Evolutionary conservation across 495 filamentous ascomycete genomes (phyloP), one percentile per base, ranked within the genome.

Genomic region (Aspergillus cristatus): DNA sequence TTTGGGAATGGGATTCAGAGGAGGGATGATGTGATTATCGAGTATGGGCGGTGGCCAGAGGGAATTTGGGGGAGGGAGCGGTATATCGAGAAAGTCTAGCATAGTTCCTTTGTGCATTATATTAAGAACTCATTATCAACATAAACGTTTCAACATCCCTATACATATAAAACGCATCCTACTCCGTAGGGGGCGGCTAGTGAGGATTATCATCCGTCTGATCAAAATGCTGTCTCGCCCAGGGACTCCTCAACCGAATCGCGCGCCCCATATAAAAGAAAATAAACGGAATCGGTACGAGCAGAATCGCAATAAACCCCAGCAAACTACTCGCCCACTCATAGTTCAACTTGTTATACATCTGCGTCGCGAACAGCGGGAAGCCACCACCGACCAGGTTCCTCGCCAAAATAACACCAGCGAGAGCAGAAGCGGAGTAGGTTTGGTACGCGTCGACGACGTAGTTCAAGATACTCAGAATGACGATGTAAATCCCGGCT

Each of bases 311-410:
- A 32, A 82, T 54, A 41, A 81, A 79, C 0, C 68, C 76, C 8
- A 81, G 47, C 16, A 81, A 39, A 54, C 68, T 74, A 1, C 69
- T 75, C 11, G 78, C 78, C 76, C 76, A 81, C 18, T 55, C 63
- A 25, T 69, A 75, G 3, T 74, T 78, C 15, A 84, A 55, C 14
- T 57, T 68, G 11, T 75, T 42, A 41, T 84, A 86, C 69, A 84
- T 65, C 45, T 63, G 60, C 6, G 54, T 54, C n/a, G 55, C 59
- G 43, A 70, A 70, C 18, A 72, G 41, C 5, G 68, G 65, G 34
- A 70, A 70, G 0, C 63, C 65, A 12, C 57, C 67, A 11, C 65
- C 68, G 6, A 64, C 60, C 2, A 63, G 20, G 32, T 68, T 69
- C 18, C 68, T 55, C 7, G 65, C 47, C 14, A 67, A 39, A 14